Percentiles rank a stretch among this genome's conserved stretches.
phyloP scores from a whole-genome alignment of 306 rosid genomes.

The Glycine tomentella region DNA sequence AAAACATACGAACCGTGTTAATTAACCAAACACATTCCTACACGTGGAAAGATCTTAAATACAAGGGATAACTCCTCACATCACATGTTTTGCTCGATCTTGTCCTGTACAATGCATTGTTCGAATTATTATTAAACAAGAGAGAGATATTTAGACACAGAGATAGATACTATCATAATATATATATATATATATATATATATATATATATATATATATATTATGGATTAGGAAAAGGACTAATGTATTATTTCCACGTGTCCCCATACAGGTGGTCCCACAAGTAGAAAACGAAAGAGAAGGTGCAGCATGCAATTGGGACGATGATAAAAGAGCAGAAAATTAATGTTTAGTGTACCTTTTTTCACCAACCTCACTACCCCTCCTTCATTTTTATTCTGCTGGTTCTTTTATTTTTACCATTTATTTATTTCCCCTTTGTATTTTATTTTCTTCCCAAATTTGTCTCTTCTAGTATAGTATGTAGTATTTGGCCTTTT shows the following conservation, averaged over 20 bases:
- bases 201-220: too few species aligned
- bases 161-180: too few species aligned
- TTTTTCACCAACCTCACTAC: slow-evolving; percentile 24
- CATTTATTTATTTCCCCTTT: not conserved
- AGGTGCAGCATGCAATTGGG: slow-evolving; percentile 12
- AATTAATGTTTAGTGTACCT: slow-evolving; percentile 11
- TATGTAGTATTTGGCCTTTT: not conserved
- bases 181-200: too few species aligned
- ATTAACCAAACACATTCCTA: not conserved
- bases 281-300: slow-evolving; percentile 48
- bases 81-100: not conserved
- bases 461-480: too few species aligned
- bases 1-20: not conserved
- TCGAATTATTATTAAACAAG: not conserved
- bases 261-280: slow-evolving; percentile 78
- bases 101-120: not conserved
- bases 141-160: slow-evolving; percentile 8
- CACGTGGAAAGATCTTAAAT: not conserved
- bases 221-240: not conserved
- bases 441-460: not conserved
- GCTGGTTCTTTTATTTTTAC: not conserved
- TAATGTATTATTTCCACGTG: slow-evolving; percentile 6
- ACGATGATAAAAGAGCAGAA: slow-evolving; percentile 40
- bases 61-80: too few species aligned
- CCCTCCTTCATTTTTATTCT: not conserved